A percentile compares a stretch with the other conserved stretches of the same genome.
These are phyloP conservation scores for Talaromyces thailandensis DNA, from an alignment of 495 filamentous ascomycete genomes.

Conservation along the genomic window DNA sequence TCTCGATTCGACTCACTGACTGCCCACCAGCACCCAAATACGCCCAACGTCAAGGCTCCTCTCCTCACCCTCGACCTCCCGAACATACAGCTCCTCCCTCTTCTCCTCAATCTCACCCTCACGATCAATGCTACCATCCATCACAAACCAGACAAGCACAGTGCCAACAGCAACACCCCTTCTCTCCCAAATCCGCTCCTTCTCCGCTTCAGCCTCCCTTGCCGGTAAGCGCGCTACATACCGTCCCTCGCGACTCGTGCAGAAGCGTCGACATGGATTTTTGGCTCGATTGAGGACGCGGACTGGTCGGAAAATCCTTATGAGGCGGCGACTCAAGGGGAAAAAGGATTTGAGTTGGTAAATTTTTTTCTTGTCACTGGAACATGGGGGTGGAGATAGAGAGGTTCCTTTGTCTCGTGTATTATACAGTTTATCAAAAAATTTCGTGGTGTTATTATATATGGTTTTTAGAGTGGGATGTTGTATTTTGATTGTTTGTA, in stretches of 20 bases:
- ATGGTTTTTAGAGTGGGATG: background rate
- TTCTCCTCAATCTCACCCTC: background rate
- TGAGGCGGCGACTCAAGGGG: slow-evolving; percentile 49
- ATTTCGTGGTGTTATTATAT: background rate
- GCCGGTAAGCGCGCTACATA: slow-evolving; percentile 52
- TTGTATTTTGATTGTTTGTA: background rate
- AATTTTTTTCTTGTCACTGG: background rate
- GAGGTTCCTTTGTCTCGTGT: background rate
- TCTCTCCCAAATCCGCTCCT: slow-evolving; percentile 16
- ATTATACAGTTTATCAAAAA: slow-evolving; percentile 5
- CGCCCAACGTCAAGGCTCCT: background rate
- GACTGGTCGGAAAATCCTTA: slow-evolving; percentile 48
- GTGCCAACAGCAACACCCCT: background rate
- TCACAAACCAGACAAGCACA: background rate
- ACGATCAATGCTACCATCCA: background rate
- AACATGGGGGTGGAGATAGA: background rate
- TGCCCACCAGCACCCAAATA: background rate
- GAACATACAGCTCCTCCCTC: background rate
- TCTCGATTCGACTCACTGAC: background rate
- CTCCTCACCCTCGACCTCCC: background rate
- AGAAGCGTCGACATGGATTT: slow-evolving; percentile 66
- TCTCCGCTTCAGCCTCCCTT: slow-evolving; percentile 36
- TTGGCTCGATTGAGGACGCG: slow-evolving; percentile 46
- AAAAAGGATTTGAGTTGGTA: slow-evolving; percentile 53
- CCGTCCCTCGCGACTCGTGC: slow-evolving; percentile 56